A percentile compares a stretch with the other conserved stretches of the same genome.
Conservation (phyloP, 2,329 filamentous ascomycete species). For the Pseudocercospora pini-densiflorae region DNA sequence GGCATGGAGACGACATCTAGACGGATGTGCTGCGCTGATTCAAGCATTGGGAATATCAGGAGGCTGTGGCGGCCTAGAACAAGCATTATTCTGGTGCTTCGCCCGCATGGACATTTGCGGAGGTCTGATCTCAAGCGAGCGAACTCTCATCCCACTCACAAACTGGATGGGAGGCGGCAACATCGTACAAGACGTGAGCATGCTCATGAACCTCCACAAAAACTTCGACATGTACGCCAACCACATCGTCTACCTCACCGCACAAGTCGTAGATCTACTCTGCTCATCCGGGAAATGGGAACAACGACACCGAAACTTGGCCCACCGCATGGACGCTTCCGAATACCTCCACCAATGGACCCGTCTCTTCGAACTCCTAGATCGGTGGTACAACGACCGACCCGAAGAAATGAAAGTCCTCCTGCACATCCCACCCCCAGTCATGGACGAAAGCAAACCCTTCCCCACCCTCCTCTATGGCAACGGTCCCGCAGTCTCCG, state of each 20-base stretch:
- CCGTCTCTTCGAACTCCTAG: slow-evolving; percentile 40
- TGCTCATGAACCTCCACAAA: slow-evolving; percentile 40
- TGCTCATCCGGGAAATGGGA: slow-evolving; percentile 38
- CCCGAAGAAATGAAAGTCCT: slow-evolving; percentile 42
- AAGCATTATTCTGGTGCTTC: slow-evolving; percentile 64
- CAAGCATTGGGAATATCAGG: slow-evolving; percentile 58
- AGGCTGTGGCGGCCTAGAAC: slow-evolving; percentile 55
- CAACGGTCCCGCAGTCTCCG: slow-evolving; percentile 49
- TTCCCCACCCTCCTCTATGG: slow-evolving; percentile 54
- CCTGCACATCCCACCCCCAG: slow-evolving; percentile 35
- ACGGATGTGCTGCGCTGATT: slow-evolving; percentile 61
- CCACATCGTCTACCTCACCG: slow-evolving; percentile 62
- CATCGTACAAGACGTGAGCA: slow-evolving; percentile 43
- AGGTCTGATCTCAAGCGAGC: slow-evolving; percentile 59
- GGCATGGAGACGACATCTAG: slow-evolving; percentile 61
- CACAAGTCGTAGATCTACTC: slow-evolving; percentile 47
- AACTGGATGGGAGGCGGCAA: slow-evolving; percentile 53
- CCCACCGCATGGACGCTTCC: slow-evolving; percentile 31
- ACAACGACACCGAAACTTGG: slow-evolving; percentile 27
- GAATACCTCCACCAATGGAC: slow-evolving; percentile 40
- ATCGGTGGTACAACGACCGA: slow-evolving; percentile 40
- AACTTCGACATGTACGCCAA: slow-evolving; percentile 63
- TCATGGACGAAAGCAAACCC: slow-evolving; percentile 24
- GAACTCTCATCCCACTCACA: slow-evolving; percentile 54
- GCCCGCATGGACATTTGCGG: slow-evolving; percentile 63